Conservation (phyloP, 495 filamentous ascomycete genomes). For the Penicillium chermesinum region DNA sequence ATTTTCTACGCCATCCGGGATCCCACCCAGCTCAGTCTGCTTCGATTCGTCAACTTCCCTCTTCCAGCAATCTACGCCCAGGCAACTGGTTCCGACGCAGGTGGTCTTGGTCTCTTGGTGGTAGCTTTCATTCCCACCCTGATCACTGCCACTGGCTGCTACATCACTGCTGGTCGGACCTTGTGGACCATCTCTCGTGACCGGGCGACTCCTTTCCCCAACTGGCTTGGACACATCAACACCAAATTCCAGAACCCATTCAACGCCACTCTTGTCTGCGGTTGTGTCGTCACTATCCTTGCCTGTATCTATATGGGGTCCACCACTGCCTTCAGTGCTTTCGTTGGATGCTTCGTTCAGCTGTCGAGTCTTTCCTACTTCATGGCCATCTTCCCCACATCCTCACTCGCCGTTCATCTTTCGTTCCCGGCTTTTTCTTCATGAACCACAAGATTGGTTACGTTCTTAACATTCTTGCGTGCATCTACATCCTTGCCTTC, state of each 20-base stretch:
- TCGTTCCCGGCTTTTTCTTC: slow-evolving; percentile 64
- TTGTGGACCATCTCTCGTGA: slow-evolving; percentile 81
- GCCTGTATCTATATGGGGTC: slow-evolving; percentile 71
- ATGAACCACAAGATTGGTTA: slow-evolving; percentile 57
- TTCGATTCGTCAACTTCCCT: slow-evolving; percentile 63
- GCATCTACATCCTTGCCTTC: slow-evolving; percentile 63
- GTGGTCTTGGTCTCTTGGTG: slow-evolving; percentile 53
- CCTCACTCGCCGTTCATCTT: slow-evolving; percentile 55
- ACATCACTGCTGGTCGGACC: slow-evolving; percentile 75
- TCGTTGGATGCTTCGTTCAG: slow-evolving; percentile 68
- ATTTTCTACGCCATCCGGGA: slow-evolving; percentile 50
- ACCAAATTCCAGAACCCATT: slow-evolving; percentile 56
- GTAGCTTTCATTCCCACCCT: slow-evolving; percentile 62
- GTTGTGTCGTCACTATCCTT: slow-evolving; percentile 56
- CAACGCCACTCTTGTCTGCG: slow-evolving; percentile 59
- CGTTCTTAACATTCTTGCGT: slow-evolving; percentile 52
- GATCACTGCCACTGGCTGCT: slow-evolving; percentile 59
- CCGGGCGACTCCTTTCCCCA: slow-evolving; percentile 46
- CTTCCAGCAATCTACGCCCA: slow-evolving; percentile 75
- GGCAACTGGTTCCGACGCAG: slow-evolving; percentile 63
- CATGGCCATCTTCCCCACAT: slow-evolving; percentile 73
- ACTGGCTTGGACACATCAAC: slow-evolving; percentile 37
- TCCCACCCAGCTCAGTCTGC: slow-evolving; percentile 31
- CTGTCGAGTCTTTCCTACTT: slow-evolving; percentile 69
- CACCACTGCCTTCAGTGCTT: slow-evolving; percentile 68